Conservation (phyloP, 345 rosid genomes). For the Gossypium arboreum region DNA sequence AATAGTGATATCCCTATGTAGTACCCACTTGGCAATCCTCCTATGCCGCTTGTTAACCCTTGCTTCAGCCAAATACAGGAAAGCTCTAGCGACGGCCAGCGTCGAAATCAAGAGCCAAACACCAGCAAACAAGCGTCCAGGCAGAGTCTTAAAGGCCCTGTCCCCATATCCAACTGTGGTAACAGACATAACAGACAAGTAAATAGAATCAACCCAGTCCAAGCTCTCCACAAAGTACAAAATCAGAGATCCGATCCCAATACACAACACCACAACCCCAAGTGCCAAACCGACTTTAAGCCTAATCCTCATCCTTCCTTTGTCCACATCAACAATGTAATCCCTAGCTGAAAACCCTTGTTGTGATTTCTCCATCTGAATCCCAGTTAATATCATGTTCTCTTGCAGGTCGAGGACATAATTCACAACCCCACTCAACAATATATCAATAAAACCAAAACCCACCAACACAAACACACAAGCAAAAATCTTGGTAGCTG, state of each 20-base stretch:
- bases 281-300: conserved; percentile 67
- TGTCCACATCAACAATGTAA: conserved; percentile 59
- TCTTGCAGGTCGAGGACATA: conserved; percentile 68
- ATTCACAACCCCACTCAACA: conserved; percentile 62
- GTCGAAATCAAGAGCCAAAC: conserved; percentile 69
- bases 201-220: conserved; percentile 57
- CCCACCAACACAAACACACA: conserved; percentile 67
- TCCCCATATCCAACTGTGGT: conserved; percentile 80
- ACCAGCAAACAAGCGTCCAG: conserved; percentile 66
- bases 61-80: conserved; percentile 63
- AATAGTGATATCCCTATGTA: conserved; percentile 60
- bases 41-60: conserved; percentile 63
- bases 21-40: conserved; percentile 54
- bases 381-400: conserved; percentile 46
- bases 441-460: conserved; percentile 61
- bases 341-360: conserved; percentile 38
- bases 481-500: conserved; percentile 59
- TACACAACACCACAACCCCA: conserved; percentile 58
- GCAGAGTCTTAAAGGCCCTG: conserved; percentile 52
- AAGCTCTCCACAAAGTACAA: conserved; percentile 52
- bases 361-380: conserved; percentile 23
- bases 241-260: conserved; percentile 52
- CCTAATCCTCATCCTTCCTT: conserved; percentile 82
- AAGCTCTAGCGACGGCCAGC: conserved; percentile 71
- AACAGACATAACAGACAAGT: conserved; percentile 76